Conservation (phyloP, 345 rosid genomes). For the Eucalyptus polyanthemos region DNA sequence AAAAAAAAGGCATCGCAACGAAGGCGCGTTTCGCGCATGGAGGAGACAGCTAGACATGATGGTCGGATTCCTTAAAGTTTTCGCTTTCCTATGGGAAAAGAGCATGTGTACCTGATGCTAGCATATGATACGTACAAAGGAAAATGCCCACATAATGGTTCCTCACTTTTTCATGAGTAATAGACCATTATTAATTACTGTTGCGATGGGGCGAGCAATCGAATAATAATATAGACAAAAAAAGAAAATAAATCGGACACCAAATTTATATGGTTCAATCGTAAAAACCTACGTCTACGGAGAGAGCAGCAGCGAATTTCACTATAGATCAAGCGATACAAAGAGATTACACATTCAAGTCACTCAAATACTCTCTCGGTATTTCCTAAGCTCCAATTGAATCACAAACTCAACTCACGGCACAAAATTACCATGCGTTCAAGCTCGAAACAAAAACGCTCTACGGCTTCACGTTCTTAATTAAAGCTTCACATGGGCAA, state of each 20-base stretch:
- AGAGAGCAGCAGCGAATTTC: fast-evolving
- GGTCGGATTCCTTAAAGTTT: neutral
- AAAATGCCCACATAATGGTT: neutral
- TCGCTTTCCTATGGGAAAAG: neutral
- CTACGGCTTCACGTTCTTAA: too few relatives aligned
- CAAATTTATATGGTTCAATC: fast-evolving
- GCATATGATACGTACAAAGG: neutral
- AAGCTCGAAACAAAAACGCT: too few relatives aligned
- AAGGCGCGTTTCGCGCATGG: neutral
- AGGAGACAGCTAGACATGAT: neutral
- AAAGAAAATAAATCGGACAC: too few relatives aligned
- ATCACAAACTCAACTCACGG: too few relatives aligned
- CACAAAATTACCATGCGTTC: too few relatives aligned
- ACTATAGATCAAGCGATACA: too few relatives aligned
- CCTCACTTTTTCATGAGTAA: neutral
- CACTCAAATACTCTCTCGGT: too few relatives aligned
- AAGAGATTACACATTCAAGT: too few relatives aligned
- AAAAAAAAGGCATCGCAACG: neutral
- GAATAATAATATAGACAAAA: too few relatives aligned
- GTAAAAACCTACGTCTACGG: fast-evolving
- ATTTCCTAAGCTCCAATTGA: too few relatives aligned
- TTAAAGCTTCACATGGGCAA: too few relatives aligned
- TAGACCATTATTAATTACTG: neutral
- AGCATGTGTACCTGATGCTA: neutral
- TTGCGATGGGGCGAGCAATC: too few relatives aligned